A percentile compares a stretch with the other conserved stretches of the same genome.
phyloP scores from a whole-genome alignment of 257 asterid species.

The Handroanthus guayacan region DNA sequence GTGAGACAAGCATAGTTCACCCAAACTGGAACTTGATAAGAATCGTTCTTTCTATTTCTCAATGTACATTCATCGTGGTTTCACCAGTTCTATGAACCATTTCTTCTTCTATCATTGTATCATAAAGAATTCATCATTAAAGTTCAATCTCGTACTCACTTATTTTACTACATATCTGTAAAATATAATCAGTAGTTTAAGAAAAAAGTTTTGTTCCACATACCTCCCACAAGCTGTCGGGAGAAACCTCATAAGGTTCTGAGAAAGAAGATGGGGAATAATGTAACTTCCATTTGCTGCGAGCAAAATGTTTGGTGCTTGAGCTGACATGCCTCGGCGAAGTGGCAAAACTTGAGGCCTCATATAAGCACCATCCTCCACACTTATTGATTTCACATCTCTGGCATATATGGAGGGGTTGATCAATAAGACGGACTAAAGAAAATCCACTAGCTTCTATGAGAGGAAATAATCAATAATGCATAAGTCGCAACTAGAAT shows the following conservation, averaged over 20 bases:
- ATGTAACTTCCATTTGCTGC: constrained; percentile 57
- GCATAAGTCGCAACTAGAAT: background rate
- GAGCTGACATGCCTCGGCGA: constrained; percentile 45
- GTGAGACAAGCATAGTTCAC: constrained; percentile 18
- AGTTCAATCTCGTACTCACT: background rate
- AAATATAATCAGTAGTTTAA: constrained; percentile 8
- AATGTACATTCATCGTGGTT: background rate
- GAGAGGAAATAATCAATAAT: background rate
- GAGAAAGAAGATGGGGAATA: constrained; percentile 56
- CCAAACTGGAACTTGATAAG: constrained; percentile 5
- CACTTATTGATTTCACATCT: constrained; percentile 57
- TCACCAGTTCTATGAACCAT: background rate
- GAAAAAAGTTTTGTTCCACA: constrained; percentile 28
- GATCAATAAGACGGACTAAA: constrained; percentile 19
- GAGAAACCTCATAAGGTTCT: constrained; percentile 58
- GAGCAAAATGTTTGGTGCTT: constrained; percentile 39
- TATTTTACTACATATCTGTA: constrained; percentile 22
- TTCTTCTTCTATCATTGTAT: constrained; percentile 7
- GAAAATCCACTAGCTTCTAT: constrained; percentile 3
- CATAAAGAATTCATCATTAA: constrained; percentile 4
- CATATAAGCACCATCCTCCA: constrained; percentile 49
- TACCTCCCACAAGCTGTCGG: constrained; percentile 96
- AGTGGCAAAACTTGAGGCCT: constrained; percentile 40
- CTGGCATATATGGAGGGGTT: constrained; percentile 48
- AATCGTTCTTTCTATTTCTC: background rate